A percentile compares a stretch with the other conserved stretches of the same genome.
Conservation (phyloP, 1,284 basidiomycete genomes). For the Naganishia cerealis region DNA sequence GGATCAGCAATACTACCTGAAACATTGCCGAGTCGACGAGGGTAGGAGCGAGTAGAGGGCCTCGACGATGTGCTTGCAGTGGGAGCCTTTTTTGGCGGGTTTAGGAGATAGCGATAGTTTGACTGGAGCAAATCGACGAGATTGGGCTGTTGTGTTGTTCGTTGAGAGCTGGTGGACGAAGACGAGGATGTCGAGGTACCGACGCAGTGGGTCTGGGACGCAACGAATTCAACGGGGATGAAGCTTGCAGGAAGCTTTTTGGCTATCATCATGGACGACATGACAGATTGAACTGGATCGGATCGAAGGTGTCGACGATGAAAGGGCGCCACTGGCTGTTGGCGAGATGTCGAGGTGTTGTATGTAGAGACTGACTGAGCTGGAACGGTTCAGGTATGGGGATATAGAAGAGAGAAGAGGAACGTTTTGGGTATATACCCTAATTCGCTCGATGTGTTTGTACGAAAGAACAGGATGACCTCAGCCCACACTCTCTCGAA, state of each 20-base stretch:
- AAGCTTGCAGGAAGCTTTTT: conserved; percentile 23
- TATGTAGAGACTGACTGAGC: neutral
- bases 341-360: neutral
- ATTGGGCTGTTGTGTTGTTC: neutral
- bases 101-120: conserved; percentile 20
- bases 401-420: neutral
- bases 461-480: neutral
- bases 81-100: neutral
- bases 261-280: conserved; percentile 12
- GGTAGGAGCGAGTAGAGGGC: neutral
- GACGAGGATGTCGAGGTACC: conserved; percentile 12
- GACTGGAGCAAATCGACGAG: conserved; percentile 11
- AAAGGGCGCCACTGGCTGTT: neutral
- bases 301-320: neutral
- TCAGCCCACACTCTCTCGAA: neutral
- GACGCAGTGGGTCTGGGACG: neutral
- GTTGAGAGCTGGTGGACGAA: conserved; percentile 6
- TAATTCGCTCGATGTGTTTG: neutral
- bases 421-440: neutral
- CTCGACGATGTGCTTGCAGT: neutral
- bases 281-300: neutral
- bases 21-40: neutral
- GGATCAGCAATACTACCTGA: neutral
- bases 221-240: conserved; percentile 16
- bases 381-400: neutral